Conservation (phyloP, 768 basidiomycete genomes). For the Tulasnella sp. region DNA sequence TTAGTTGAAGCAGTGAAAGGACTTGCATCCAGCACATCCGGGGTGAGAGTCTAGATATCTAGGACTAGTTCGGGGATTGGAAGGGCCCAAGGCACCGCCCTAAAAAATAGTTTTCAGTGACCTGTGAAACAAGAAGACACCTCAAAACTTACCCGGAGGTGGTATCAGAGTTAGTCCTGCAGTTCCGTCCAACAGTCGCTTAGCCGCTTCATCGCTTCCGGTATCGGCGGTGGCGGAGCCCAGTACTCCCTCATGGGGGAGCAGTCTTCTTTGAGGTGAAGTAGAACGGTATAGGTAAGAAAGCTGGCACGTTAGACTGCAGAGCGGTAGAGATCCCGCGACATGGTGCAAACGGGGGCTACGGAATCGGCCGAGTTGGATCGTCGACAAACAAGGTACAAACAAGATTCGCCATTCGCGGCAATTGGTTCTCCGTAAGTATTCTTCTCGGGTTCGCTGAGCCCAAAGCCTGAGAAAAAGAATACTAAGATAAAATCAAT, state of each 20-base stretch:
- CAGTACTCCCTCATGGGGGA: not conserved
- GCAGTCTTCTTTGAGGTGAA: not conserved
- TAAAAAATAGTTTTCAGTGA: not conserved
- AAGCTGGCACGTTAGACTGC: too few species aligned
- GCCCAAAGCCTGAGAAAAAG: too few species aligned
- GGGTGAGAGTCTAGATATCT: too few species aligned
- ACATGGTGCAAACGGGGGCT: not conserved
- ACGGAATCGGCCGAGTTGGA: not conserved
- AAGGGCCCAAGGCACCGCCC: not conserved
- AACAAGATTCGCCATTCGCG: too few species aligned
- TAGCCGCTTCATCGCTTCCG: not conserved
- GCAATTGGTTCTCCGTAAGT: too few species aligned
- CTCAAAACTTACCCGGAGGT: not conserved
- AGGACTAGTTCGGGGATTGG: not conserved
- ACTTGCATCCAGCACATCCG: too few species aligned
- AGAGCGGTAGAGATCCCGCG: not conserved
- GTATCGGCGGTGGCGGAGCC: not conserved
- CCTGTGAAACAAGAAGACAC: not conserved
- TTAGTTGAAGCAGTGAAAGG: too few species aligned
- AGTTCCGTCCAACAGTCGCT: not conserved
- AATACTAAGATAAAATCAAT: too few species aligned
- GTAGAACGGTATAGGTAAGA: not conserved
- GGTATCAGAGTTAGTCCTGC: not conserved
- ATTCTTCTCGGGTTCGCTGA: too few species aligned
- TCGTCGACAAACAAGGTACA: not conserved